Evolutionary conservation across 768 basidiomycete species (phyloP).

Genomic region (Leccinellum albellum): DNA sequence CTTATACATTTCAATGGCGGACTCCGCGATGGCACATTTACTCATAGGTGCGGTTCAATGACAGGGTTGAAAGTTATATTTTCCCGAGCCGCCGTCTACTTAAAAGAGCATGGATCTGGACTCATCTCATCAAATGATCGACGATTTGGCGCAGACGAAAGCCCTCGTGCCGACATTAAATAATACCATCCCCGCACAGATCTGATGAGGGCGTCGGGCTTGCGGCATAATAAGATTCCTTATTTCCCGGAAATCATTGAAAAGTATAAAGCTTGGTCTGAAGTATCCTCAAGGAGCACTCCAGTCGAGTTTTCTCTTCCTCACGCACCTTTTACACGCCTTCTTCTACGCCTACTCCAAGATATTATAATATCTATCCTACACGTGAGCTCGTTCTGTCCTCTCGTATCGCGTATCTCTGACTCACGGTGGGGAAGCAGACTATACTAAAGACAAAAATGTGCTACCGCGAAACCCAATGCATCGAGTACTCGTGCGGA

Average conservation of each 20-base stretch:
- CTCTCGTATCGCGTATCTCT: slow-evolving; percentile 4
- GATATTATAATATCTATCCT: slow-evolving; percentile 22
- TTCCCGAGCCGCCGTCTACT: slow-evolving; percentile 8
- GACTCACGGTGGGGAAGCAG: slow-evolving; percentile 6
- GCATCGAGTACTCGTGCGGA: slow-evolving; percentile 36
- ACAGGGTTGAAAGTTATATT: slow-evolving; percentile 19
- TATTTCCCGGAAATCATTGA: slow-evolving; percentile 3
- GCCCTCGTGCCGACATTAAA: slow-evolving; percentile 13
- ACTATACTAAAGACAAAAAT: slow-evolving; percentile 25
- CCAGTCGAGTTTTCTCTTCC: slow-evolving; percentile 4
- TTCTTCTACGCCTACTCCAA: slow-evolving; percentile 4
- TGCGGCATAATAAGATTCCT: slow-evolving; percentile 8
- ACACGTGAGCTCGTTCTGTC: slow-evolving; percentile 15
- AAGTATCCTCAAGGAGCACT: slow-evolving; percentile 7
- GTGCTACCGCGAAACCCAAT: slow-evolving; percentile 43
- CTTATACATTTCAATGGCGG: slow-evolving; percentile 3
- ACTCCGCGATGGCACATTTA: slow-evolving; percentile 23
- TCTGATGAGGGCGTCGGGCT: slow-evolving; percentile 9
- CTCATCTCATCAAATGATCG: slow-evolving; percentile 25
- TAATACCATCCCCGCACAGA: slow-evolving; percentile 13
- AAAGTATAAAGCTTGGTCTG: slow-evolving; percentile 23
- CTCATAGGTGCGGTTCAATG: slow-evolving; percentile 10
- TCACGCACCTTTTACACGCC: neutral
- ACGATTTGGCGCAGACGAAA: slow-evolving; percentile 8
- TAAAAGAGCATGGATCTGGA: slow-evolving; percentile 17